Base-by-base conservation (phyloP, 345 rosid species). In the Triadica sebifera region DNA sequence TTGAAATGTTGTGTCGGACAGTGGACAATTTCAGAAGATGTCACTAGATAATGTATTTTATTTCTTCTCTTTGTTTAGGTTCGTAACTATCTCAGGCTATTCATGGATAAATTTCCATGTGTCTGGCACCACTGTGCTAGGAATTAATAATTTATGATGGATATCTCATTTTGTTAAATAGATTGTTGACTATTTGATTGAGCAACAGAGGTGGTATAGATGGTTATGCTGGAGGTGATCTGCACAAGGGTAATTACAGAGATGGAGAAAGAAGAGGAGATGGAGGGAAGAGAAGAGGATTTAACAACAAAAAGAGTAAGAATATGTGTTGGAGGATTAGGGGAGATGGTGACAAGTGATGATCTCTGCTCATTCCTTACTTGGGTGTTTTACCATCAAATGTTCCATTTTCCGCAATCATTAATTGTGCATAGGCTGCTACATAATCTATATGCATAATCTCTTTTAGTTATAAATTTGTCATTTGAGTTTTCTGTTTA, bases 191-290 rank as follows among this genome's bases (percentile, higher is more conserved):
- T 72, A 24, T 38, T 68, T 81, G 56, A 75, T 76, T 65, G 66
- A n/a, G 71, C 58, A 73, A 75, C 89, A 88, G 96, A 43, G 90
- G 96, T 22, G 88, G 88, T 68, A 81, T 86, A 77, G 90, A 89
- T 74, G 94, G 97, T 77, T 86, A 87, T 62, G 90, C 90, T 39
- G 93, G 96, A 74, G 93, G 96, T 76, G 98, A 88, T 74, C 88
- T 95, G 75, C 89, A 90, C 77, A 89, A 90, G 72, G 93, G 90
- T 73, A 88, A 81, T 69, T 77, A 86, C 73, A 79, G 87, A 66
- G 93, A 89, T 68, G 86, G 90, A 66, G 90, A 61, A 55, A 22
- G 47, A 29, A 39, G 52, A 20, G 51, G 39, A 45, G 8, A 73
- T 39, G 45, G 56, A 20, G n/a, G 50, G 37, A 41, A 62, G 12